Base-by-base conservation (phyloP, 2,329 filamentous ascomycete species). In the Beauveria caledonica region DNA sequence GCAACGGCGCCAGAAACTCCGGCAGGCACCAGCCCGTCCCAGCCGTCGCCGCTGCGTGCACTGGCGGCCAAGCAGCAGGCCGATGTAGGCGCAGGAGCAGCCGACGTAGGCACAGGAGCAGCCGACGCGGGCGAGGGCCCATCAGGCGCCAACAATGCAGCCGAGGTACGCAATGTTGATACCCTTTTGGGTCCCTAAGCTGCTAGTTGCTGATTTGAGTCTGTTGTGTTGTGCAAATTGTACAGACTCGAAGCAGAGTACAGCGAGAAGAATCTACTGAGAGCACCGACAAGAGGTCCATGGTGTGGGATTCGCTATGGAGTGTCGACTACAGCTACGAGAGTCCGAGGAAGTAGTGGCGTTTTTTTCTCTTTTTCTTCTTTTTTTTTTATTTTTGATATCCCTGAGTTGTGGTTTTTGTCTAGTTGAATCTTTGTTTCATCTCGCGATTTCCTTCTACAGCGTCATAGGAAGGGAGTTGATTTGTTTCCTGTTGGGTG, bases 261-360 rank as follows among this genome's bases (percentile, higher is more conserved):
- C 72, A 73, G 23, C 74, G 76, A 63, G 74, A 81, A 64, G 69
- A 75, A 58, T 72, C 66, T 64, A 58, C 61, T 11, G 70, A 76
- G 58, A 77, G 75, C 62, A 69, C 76, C 25, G 72, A 69, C n/a
- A 81, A 77, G 70, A 80, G 72, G 66, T 83, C 80, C 29, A 74
- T 85, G 4, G 77, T 86, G 10, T 87, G 83, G 83, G 83, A 86
- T 64, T 78, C 81, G 13, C 71, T 87, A 17, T 86, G 84, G 84
- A 83, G 77, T 63, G 68, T 86, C 27, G 83, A 86, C 66, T 76
- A 85, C 50, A 83, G 75, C 63, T 79, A 82, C 54, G 82, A 81
- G 64, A 79, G 76, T 46, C 65, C 67, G 2, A 58, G 60, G n/a
- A 70, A 65, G 64, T 56, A 50, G 45, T 11, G 36, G 59, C 33